phyloP scores from a whole-genome alignment of 495 filamentous ascomycete genomes.

The Corynascus novoguineensis region DNA sequence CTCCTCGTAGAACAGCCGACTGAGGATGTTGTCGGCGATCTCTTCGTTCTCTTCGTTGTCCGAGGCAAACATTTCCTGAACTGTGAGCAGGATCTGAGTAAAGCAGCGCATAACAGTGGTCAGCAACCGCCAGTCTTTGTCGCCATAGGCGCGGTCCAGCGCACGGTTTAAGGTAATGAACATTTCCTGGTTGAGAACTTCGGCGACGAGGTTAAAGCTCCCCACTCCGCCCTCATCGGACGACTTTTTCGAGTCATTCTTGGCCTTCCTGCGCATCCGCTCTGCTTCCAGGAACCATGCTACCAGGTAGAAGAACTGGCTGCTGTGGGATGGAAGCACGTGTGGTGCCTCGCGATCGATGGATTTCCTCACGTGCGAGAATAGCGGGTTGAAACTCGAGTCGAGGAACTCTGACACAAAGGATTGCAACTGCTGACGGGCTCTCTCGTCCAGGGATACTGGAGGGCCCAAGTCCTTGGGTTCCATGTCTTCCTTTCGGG shows the following conservation, averaged over 20 bases:
- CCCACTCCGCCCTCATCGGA: slow-evolving; percentile 53
- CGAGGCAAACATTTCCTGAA: slow-evolving; percentile 88
- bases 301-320: slow-evolving; percentile 88
- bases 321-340: slow-evolving; percentile 61
- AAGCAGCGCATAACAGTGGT: slow-evolving; percentile 89
- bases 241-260: slow-evolving; percentile 42
- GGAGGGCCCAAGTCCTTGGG: slow-evolving; percentile 70
- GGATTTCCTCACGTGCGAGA: slow-evolving; percentile 76
- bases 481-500: slow-evolving; percentile 58
- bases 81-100: slow-evolving; percentile 78
- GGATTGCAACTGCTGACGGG: slow-evolving; percentile 62
- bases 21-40: slow-evolving; percentile 96
- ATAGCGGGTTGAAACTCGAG: slow-evolving; percentile 91
- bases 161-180: slow-evolving; percentile 80
- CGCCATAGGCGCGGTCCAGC: slow-evolving; percentile 71
- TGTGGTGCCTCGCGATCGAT: slow-evolving; percentile 90
- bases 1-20: slow-evolving; percentile 96
- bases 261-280: slow-evolving; percentile 59
- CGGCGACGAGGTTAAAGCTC: slow-evolving; percentile 79
- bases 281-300: slow-evolving; percentile 95
- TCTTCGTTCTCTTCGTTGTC: slow-evolving; percentile 89
- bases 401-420: slow-evolving; percentile 96
- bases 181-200: slow-evolving; percentile 85
- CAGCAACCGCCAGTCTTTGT: slow-evolving; percentile 80
- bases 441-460: slow-evolving; percentile 58